Percentiles rank a stretch among this genome's conserved stretches.
Evolutionary conservation across 78 protist species (phyloP).

Genomic region (Chrysochromulina parva): DNA sequence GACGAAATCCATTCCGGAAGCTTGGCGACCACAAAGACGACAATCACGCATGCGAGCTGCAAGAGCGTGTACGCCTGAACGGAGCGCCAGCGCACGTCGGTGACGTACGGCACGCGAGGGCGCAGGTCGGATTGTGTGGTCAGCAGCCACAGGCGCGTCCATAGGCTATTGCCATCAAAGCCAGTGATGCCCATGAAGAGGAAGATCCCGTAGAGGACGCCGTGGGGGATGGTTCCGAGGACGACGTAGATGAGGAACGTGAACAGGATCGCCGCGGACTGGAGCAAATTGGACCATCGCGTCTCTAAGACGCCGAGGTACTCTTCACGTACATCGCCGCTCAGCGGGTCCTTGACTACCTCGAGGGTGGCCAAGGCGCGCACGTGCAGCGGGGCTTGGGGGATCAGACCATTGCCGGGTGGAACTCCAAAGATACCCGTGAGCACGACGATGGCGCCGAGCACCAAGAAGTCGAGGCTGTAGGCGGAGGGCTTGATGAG

Average conservation of each 20-base stretch:
- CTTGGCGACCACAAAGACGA: neutral
- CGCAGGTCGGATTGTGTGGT: no score
- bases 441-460: neutral
- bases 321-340: neutral
- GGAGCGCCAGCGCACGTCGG: neutral
- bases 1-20: no score
- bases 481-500: slow-evolving; percentile 1
- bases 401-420: slow-evolving; percentile 25
- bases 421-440: neutral
- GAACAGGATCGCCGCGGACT: neutral
- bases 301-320: neutral
- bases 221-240: neutral
- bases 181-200: slow-evolving; percentile 31
- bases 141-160: neutral
- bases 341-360: neutral
- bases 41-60: neutral
- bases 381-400: slow-evolving; percentile 38
- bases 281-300: neutral
- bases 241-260: neutral
- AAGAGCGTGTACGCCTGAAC: neutral
- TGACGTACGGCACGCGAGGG: neutral
- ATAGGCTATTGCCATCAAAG: slow-evolving; percentile 17
- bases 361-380: neutral
- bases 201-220: slow-evolving; percentile 18
- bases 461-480: neutral